Evolutionary conservation across 352 stramenopile genomes (phyloP).

Genomic region (Globisporangium heterothallicum): DNA sequence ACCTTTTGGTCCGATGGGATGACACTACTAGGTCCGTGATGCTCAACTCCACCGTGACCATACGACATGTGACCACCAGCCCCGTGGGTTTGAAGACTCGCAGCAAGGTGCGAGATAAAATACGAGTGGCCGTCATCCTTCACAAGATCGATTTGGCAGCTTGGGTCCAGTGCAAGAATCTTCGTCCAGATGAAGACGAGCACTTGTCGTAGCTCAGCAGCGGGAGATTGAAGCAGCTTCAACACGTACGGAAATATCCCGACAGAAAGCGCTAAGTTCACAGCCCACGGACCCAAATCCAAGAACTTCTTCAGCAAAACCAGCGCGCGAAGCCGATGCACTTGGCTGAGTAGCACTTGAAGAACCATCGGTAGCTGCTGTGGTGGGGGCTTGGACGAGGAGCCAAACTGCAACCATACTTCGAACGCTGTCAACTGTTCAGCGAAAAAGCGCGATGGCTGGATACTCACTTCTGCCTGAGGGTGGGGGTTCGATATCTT

Average conservation of each 20-base stretch:
- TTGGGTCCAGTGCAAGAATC: slow-evolving; percentile 95
- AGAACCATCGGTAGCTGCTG: slow-evolving; percentile 98
- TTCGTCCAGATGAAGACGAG: slow-evolving; percentile 92
- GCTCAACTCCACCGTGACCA: slow-evolving; percentile 8
- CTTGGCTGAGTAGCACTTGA: slow-evolving; percentile 95
- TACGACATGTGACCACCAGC: slow-evolving; percentile 6
- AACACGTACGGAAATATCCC: slow-evolving; percentile 99
- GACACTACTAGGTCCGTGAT: slow-evolving; percentile 13
- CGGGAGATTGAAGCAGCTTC: slow-evolving; percentile 95
- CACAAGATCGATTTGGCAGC: slow-evolving; percentile 94
- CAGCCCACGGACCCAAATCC: slow-evolving; percentile 90
- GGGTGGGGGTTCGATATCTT: slow-evolving; percentile 69
- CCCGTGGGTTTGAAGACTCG: slow-evolving; percentile 45
- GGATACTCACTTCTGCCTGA: slow-evolving; percentile 62
- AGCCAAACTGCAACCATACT: slow-evolving; percentile 97
- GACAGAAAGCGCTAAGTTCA: slow-evolving; percentile 91
- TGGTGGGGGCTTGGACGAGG: slow-evolving; percentile 83
- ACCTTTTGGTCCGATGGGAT: slow-evolving; percentile 91
- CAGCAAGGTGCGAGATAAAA: slow-evolving; percentile 93
- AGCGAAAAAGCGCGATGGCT: slow-evolving; percentile 95
- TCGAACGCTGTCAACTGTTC: slow-evolving; percentile 99
- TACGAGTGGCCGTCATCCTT: slow-evolving; percentile 95
- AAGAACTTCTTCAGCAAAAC: slow-evolving; percentile 95
- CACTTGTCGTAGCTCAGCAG: slow-evolving; percentile 94
- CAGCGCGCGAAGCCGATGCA: slow-evolving; percentile 95